Base-by-base conservation (phyloP, 1,284 basidiomycete species). In the Tilletia indica region DNA sequence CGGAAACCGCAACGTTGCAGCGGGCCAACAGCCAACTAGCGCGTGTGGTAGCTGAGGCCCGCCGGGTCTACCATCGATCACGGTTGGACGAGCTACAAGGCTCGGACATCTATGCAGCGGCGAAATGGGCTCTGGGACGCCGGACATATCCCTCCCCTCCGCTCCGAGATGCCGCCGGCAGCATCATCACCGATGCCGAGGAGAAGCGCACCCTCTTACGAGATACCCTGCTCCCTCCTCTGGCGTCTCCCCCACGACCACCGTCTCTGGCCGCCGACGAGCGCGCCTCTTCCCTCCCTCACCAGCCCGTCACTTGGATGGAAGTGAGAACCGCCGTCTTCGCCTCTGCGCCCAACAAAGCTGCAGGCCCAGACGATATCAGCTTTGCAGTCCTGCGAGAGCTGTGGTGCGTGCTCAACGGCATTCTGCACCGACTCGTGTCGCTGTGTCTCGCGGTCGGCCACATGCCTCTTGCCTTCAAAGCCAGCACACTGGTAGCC, bases 51-150 rank as follows among this genome's bases (percentile, higher is more conserved):
- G 4, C 6, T 31, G 19, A 4, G 51, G 51, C 51, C 16, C 51
- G 51, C 6, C 16, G 25, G 19, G 16, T 4, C 51, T 54, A 54
- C 51, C 51, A 54, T 54, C 51, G 51, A 6, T 5, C 6, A 31
- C 51, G 51, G 16, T 19, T 54, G 5, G 51, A 54, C 25, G 6
- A 5, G 5, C 25, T 54, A 6, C 51, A 54, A 31, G 51, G 51
- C 4, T 19, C 51, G 6, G 51, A 54, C 25, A 54, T 54, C 51
- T 54, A 54, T 19, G 25, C 16, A 31, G 51, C 51, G n/a, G 51
- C 51, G 6, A 54, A 54, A 19, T 54, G 51, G 51, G 51, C 51
- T n/a, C 51, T 54, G 19, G 51, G 51, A 19, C 51, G 51, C 25
- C 51, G 51, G 8, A 8, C 51, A 4, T 54, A 54, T 31, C 51